Evolutionary conservation across 768 basidiomycete genomes (phyloP).

Genomic region (Pleurotus cornucopiae): DNA sequence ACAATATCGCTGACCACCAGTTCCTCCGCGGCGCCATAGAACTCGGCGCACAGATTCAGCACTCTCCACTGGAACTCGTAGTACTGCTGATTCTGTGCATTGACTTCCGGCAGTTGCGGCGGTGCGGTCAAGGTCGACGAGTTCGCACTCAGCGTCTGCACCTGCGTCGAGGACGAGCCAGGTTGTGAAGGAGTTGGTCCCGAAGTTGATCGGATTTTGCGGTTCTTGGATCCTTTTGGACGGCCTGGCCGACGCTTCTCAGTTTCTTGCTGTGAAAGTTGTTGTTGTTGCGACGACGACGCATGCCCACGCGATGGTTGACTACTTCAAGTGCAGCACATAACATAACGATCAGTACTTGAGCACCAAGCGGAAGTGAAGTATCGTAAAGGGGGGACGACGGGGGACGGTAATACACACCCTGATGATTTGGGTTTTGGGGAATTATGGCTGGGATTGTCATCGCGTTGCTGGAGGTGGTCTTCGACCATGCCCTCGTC

Average conservation of each 20-base stretch:
- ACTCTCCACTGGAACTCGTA: slow-evolving; percentile 88
- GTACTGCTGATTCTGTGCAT: slow-evolving; percentile 69
- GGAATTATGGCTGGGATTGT: slow-evolving; percentile 33
- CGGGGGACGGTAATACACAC: slow-evolving; percentile 13
- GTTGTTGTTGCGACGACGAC: slow-evolving; percentile 24
- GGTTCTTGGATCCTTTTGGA: slow-evolving; percentile 76
- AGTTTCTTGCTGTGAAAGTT: slow-evolving; percentile 29
- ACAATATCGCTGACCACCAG: slow-evolving; percentile 55
- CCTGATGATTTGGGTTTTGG: slow-evolving; percentile 29
- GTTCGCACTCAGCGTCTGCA: slow-evolving; percentile 10
- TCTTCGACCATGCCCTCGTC: slow-evolving; percentile 73
- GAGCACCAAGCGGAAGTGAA: neutral
- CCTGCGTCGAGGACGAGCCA: neutral
- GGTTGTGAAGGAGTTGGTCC: neutral
- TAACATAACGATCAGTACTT: neutral
- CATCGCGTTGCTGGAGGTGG: slow-evolving; percentile 46
- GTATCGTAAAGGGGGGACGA: neutral
- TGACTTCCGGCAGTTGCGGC: slow-evolving; percentile 45
- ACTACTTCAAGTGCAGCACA: slow-evolving; percentile 13
- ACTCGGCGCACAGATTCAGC: slow-evolving; percentile 77
- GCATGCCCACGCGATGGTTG: slow-evolving; percentile 22
- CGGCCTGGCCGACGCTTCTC: slow-evolving; percentile 71
- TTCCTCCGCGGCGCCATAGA: slow-evolving; percentile 83
- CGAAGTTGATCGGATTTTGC: slow-evolving; percentile 34
- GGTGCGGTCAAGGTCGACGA: slow-evolving; percentile 21